Base-by-base conservation (phyloP, 2,329 filamentous ascomycete species). In the Pseudocercospora eumusae region DNA sequence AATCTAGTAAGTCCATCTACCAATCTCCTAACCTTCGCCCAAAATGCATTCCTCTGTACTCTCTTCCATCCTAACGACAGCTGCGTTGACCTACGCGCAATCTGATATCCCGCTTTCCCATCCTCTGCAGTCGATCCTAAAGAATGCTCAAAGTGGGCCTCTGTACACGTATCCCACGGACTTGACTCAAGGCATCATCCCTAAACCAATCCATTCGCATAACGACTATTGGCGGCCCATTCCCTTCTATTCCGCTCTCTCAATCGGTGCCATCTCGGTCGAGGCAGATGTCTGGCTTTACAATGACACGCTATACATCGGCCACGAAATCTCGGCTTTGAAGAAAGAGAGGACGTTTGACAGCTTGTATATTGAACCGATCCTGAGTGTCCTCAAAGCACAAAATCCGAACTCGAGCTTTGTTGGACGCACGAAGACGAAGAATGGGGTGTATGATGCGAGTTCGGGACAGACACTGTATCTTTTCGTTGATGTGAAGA, bases 401-500 rank as follows among this genome's bases (percentile, higher is more conserved):
- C 81, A 86, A 68, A 88, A 86, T 68, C 83, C 83, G n/a, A 73
- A 74, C 6, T 80, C 78, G 18, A 74, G 72, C 0, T 88, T 86
- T 71, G 70, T 82, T 8, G 36, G 36, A 2, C 67, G 73, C 0
- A 73, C 73, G 2, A 70, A 71, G 0, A 74, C 76, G 6, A 84
- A 79, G 47, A 85, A 87, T 69, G 86, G 86, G 33, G 83, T 88
- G 13, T 88, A 81, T 70, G 86, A 88, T 72, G 84, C 84, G 0
- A 70, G 70, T 33, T 70, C 76, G 1, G 77, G 73, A 5, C 85
- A 88, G 72, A 88, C 86, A 0, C 78, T 89, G 5, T 87, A 87
- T 75, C 78, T 88, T 52, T 87, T 86, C 74, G 82, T 88, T 61
- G 86, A 88, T 69, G 69, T 87, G 61, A 88, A 88, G 73, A 88